These are phyloP conservation scores for Gossypium herbaceum DNA, from an alignment of 345 rosid species.

Conservation along the genomic window DNA sequence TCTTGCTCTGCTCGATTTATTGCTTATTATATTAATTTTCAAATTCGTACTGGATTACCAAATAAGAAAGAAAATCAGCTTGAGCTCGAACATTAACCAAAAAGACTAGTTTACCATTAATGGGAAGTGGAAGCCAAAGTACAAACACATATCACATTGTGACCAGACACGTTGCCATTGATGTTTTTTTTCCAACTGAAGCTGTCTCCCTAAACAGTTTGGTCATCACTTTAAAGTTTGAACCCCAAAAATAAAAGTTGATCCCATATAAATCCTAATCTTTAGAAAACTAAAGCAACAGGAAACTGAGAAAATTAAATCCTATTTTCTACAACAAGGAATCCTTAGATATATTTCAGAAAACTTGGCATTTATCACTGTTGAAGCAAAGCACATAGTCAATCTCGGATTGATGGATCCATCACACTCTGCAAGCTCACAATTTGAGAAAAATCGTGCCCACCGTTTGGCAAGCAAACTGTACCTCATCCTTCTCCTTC, in stretches of 20 bases:
- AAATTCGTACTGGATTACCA: too few relatives aligned
- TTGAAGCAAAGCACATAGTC: slow-evolving; percentile 14
- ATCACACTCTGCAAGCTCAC: slow-evolving; percentile 25
- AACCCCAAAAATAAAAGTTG: neutral
- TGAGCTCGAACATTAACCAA: neutral
- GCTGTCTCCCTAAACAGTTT: neutral
- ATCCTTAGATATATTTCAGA: slow-evolving; percentile 21
- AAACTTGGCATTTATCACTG: slow-evolving; percentile 17
- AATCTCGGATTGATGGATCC: slow-evolving; percentile 13
- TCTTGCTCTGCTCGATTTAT: too few relatives aligned
- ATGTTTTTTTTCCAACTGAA: neutral
- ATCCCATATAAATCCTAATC: neutral
- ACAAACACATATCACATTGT: neutral
- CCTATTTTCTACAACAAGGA: slow-evolving; percentile 12
- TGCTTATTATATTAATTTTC: too few relatives aligned
- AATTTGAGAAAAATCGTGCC: slow-evolving; percentile 19
- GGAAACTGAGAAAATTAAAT: slow-evolving; percentile 8
- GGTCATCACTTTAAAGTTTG: neutral
- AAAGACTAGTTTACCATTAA: neutral
- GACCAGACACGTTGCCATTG: neutral
- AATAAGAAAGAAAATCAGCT: too few relatives aligned
- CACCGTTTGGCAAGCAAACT: slow-evolving; percentile 24
- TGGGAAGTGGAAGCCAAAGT: neutral
- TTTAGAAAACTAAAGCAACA: neutral
- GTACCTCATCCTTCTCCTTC: slow-evolving; percentile 10